Conservation (phyloP, 176 grass and related monocot genomes). For the Oryza punctata region DNA sequence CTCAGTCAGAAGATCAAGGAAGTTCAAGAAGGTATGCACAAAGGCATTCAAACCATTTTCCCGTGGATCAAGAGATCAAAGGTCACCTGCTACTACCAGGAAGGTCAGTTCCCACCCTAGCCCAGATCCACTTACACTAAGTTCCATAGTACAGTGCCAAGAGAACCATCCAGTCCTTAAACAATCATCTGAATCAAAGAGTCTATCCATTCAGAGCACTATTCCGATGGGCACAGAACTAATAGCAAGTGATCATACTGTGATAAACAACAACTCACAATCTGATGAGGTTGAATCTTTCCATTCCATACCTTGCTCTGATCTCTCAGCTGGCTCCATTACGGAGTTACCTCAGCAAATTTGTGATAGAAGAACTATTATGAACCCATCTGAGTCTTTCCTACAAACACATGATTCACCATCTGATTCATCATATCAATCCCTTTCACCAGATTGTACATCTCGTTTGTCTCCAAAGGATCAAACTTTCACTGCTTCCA, state of each 20-base stretch:
- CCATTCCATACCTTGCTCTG: slow-evolving; percentile 48
- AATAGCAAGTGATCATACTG: neutral
- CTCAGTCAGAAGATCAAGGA: slow-evolving; percentile 32
- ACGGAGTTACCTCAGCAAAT: slow-evolving; percentile 20
- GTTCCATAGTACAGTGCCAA: slow-evolving; percentile 54
- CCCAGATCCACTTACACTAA: slow-evolving; percentile 55
- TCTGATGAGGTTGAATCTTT: slow-evolving; percentile 66
- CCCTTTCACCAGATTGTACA: slow-evolving; percentile 43
- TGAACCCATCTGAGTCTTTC: neutral
- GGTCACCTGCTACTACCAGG: slow-evolving; percentile 43
- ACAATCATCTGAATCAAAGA: slow-evolving; percentile 25
- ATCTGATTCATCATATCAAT: slow-evolving; percentile 44
- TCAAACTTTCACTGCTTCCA: neutral
- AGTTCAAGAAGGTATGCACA: neutral
- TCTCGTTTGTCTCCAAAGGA: slow-evolving; percentile 9
- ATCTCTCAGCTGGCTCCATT: slow-evolving; percentile 28
- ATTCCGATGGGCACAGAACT: slow-evolving; percentile 16
- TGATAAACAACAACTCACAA: slow-evolving; percentile 27
- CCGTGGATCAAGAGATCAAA: slow-evolving; percentile 38
- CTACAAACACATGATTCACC: slow-evolving; percentile 3
- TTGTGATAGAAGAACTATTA: neutral
- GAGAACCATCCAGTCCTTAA: slow-evolving; percentile 29
- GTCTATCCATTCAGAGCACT: slow-evolving; percentile 32
- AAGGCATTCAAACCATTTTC: slow-evolving; percentile 18
- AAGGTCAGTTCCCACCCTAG: slow-evolving; percentile 92